Conservation (phyloP, 179 eudicot genomes). For the Beta macrorhiza region DNA sequence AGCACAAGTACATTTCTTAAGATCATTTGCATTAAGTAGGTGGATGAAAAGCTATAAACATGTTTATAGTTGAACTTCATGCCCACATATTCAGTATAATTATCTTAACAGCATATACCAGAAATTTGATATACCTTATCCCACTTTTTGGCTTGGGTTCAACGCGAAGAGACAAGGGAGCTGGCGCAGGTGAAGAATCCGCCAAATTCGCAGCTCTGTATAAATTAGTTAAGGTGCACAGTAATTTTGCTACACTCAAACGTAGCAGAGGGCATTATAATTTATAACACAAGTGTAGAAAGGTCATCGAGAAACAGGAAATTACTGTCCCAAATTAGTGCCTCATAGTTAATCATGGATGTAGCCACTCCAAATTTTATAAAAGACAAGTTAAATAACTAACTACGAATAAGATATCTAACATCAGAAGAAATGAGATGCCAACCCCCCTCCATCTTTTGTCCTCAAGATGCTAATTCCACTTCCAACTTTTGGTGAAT, state of each 20-base stretch:
- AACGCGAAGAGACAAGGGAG: conserved; percentile 82
- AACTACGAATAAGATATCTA: neutral
- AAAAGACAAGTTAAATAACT: neutral
- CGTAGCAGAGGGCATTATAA: neutral
- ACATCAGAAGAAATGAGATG: neutral
- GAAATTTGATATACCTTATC: conserved; percentile 50
- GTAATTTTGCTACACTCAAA: neutral
- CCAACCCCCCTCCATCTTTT: too few relatives aligned
- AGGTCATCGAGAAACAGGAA: neutral
- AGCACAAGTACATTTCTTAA: neutral
- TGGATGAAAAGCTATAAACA: neutral
- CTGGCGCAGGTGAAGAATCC: conserved; percentile 68
- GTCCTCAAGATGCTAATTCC: neutral
- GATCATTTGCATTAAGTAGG: neutral
- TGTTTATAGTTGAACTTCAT: neutral
- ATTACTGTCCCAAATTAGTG: neutral
- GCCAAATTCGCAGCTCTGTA: conserved; percentile 85
- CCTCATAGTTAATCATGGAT: neutral
- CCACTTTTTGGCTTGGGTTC: conserved; percentile 97
- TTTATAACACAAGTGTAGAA: neutral
- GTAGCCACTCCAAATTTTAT: neutral
- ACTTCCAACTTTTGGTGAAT: neutral
- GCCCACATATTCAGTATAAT: neutral
- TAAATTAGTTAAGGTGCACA: conserved; percentile 41
- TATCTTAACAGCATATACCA: neutral